Base-by-base conservation (phyloP, 331 rosid species). In the Rosa hybrid region DNA sequence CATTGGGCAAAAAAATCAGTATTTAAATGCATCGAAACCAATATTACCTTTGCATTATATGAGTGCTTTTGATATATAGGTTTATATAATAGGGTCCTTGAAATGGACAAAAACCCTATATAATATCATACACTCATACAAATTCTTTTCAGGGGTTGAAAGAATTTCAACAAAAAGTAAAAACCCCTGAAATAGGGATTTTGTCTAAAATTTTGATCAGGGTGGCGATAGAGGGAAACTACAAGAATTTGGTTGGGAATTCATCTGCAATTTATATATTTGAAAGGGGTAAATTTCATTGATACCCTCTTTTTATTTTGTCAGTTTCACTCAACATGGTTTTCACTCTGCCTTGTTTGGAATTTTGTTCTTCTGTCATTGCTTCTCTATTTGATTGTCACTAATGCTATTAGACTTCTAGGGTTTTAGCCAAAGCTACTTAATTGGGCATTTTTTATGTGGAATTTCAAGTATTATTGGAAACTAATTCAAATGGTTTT, bases 341-440 rank as follows among this genome's bases (percentile, higher is more conserved):
- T 75, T 25, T 57, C 75, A 56, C 75, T 68, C 72, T 63, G 60
- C 51, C 71, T 17, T 64, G 38, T 25, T 74, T 78, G 77, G 67
- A 85, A 78, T 20, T 25, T 68, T 65, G 1, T 0, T 45, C 39
- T n/a, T n/a, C 23, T 56, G 70, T n/a, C 77, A 21, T 49, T 77
- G 82, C 50, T 54, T 76, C 60, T 75, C 14, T 56, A 57, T 81
- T 75, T 44, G 76, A 72, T 78, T 78, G 17, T 71, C 72, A 70
- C 67, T 56, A 62, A 41, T 78, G 86, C 42, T 57, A 54, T 18
- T 16, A 59, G 59, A 71, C 59, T 13, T 30, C 51, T 78, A 69
- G 83, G 86, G 65, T 63, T 85, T 51, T 70, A 81, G 72, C 17
- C 39, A 70, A 69, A 74, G 76, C 81, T 74, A 53, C 81, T 62